Evolutionary conservation across 129 eudicot species (phyloP).

Genomic region (Saposhnikovia divaricata): DNA sequence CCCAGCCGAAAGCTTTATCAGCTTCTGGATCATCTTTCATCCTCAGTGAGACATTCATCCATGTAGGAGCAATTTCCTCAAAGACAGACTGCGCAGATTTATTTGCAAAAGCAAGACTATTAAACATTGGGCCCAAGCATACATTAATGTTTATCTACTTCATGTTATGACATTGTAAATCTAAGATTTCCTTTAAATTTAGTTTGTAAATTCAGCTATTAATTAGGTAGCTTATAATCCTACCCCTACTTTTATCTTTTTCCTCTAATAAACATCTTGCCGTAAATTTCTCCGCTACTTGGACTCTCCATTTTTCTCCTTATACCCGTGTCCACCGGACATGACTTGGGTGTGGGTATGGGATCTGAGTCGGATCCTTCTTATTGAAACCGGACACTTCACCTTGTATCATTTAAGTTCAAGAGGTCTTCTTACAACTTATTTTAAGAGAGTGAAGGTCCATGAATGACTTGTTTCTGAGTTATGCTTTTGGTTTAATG

Average conservation of each 20-base stretch:
- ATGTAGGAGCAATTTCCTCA: slow-evolving; percentile 56
- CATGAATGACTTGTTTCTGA: no score
- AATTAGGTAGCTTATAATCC: neutral
- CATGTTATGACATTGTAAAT: neutral
- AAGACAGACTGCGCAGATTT: slow-evolving; percentile 32
- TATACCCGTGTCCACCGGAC: no score
- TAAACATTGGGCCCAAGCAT: neutral
- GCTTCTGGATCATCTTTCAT: slow-evolving; percentile 64
- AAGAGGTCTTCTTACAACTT: no score
- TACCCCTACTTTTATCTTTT: neutral
- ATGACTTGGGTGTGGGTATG: no score
- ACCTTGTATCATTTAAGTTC: no score
- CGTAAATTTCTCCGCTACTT: neutral
- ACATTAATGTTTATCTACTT: neutral
- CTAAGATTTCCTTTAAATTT: neutral
- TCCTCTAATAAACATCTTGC: neutral
- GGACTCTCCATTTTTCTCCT: no score
- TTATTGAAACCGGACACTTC: no score
- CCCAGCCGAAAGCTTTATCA: slow-evolving; percentile 60
- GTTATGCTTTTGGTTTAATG: no score
- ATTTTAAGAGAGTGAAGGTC: no score
- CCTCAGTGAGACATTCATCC: slow-evolving; percentile 60
- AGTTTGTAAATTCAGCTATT: neutral
- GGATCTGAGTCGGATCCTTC: no score
- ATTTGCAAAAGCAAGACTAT: slow-evolving; percentile 2